A percentile compares a stretch with the other conserved stretches of the same genome.
Evolutionary conservation across 1,139 yeast genomes (phyloP).

Genomic region (Wickerhamiella infanticola): DNA sequence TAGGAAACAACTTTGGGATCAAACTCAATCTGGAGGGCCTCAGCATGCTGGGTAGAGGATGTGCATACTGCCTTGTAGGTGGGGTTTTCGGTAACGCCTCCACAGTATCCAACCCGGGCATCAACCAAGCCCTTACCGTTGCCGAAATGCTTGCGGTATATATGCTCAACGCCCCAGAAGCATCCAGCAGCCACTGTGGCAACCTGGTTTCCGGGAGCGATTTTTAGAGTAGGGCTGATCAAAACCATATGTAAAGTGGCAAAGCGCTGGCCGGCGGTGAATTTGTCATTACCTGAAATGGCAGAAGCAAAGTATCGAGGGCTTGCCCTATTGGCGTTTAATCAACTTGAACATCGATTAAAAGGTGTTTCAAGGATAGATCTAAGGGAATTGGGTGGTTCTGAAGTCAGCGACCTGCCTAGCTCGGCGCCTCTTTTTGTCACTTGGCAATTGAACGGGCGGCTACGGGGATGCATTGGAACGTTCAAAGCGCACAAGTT

Average conservation of each 20-base stretch:
- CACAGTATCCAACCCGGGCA: conserved; percentile 78
- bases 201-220: neutral
- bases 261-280: neutral
- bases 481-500: conserved; percentile 43
- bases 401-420: conserved; percentile 15
- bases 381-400: neutral
- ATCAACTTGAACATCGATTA: conserved; percentile 7
- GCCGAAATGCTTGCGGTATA: conserved; percentile 50
- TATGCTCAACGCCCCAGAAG: conserved; percentile 91
- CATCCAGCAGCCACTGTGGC: conserved; percentile 36
- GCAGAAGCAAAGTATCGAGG: neutral
- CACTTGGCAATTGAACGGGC: conserved; percentile 54
- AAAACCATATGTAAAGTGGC: neutral
- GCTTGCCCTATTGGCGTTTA: conserved; percentile 7
- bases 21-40: conserved; percentile 65
- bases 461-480: conserved; percentile 83
- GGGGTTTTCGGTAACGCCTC: conserved; percentile 49
- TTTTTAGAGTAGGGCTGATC: conserved; percentile 1
- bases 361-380: neutral
- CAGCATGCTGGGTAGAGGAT: conserved; percentile 49
- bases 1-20: conserved; percentile 50
- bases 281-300: neutral
- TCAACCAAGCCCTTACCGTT: conserved; percentile 50
- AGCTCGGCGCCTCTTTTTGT: conserved; percentile 48
- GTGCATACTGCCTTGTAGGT: conserved; percentile 61